Conservation (phyloP, 129 eudicot genomes). For the Daucus carota region DH1_v3.0 NC_030382.2:48834501-48835000, state of each 20-base stretch:
- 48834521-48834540: not conserved
- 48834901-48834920: slow-evolving; percentile 20
- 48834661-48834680: slow-evolving; percentile 1
- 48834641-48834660: not conserved
- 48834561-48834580: not conserved
- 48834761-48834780: slow-evolving; percentile 15
- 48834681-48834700: slow-evolving; percentile 8
- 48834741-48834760: slow-evolving; percentile 11
- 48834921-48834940: slow-evolving; percentile 16
- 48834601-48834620: not conserved
- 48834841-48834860: slow-evolving; percentile 24
- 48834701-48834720: slow-evolving; percentile 8
- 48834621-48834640: not conserved
- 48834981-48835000: slow-evolving; percentile 22
- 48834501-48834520: not conserved
- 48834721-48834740: not conserved
- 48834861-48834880: slow-evolving; percentile 16
- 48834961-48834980: slow-evolving; percentile 16
- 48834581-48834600: not conserved
- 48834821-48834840: slow-evolving; percentile 9
- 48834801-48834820: slow-evolving; percentile 14
- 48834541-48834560: not conserved
- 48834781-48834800: slow-evolving; percentile 17
- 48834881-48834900: slow-evolving; percentile 19
- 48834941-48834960: slow-evolving; percentile 15